Conservation (phyloP, 208 protist species). For the Herpetomonas samuelpessoai region DNA sequence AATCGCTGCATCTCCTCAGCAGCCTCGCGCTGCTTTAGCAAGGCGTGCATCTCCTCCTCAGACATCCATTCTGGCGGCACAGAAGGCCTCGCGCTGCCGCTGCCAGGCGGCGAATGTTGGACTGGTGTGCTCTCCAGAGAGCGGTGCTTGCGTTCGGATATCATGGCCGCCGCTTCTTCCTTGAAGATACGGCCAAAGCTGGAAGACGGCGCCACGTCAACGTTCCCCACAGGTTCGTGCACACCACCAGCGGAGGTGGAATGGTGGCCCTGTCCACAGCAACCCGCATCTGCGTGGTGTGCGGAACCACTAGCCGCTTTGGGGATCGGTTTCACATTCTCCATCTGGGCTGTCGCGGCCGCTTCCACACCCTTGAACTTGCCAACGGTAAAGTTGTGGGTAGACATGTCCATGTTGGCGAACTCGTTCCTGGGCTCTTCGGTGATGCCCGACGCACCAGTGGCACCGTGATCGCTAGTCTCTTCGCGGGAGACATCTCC, state of each 20-base stretch:
- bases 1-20: constrained; percentile 22
- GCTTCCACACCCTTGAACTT: constrained; percentile 3
- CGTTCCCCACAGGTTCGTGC: too few species aligned
- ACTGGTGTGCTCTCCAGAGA: too few species aligned
- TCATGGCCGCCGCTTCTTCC: constrained; percentile 2
- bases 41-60: not conserved
- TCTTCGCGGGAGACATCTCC: too few species aligned
- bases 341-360: not conserved
- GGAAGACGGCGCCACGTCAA: not conserved
- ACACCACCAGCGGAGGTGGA: too few species aligned
- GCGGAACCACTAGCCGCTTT: not conserved
- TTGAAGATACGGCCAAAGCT: constrained; percentile 1
- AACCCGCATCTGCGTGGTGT: too few species aligned
- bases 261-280: not conserved
- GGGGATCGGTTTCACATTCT: not conserved
- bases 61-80: not conserved
- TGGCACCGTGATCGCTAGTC: too few species aligned
- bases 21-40: constrained; percentile 9
- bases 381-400: not conserved
- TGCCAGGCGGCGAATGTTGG: not conserved
- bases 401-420: not conserved
- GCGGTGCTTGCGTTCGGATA: not conserved
- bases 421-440: not conserved
- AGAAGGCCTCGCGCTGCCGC: not conserved
- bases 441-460: not conserved